Percentiles rank a stretch among this genome's conserved stretches.
Conservation (phyloP, 768 basidiomycete species). For the Boletus tomentosulus region DNA sequence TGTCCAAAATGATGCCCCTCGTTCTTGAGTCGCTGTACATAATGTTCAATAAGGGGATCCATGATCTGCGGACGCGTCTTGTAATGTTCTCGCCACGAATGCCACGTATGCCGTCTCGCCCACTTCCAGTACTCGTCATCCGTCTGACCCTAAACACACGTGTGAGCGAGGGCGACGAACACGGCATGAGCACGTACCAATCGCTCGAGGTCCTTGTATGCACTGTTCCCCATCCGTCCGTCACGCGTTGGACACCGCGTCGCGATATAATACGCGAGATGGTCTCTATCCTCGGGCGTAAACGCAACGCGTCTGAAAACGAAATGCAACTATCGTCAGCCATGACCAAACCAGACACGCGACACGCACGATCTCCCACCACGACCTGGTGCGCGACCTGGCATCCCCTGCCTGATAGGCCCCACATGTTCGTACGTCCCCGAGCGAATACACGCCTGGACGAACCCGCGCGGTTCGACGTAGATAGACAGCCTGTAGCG, state of each 20-base stretch:
- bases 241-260: slow-evolving; percentile 37
- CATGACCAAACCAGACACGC: not conserved
- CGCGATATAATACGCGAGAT: slow-evolving; percentile 48
- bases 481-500: slow-evolving; percentile 15
- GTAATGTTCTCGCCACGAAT: slow-evolving; percentile 64
- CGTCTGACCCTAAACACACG: slow-evolving; percentile 15
- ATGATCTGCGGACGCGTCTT: slow-evolving; percentile 39
- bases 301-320: slow-evolving; percentile 28
- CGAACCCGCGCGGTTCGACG: slow-evolving; percentile 26
- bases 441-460: slow-evolving; percentile 17
- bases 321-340: too few relatives aligned
- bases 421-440: slow-evolving; percentile 11
- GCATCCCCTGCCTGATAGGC: slow-evolving; percentile 16
- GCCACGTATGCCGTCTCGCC: slow-evolving; percentile 46
- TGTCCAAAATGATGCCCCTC: slow-evolving; percentile 20
- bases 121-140: slow-evolving; percentile 38
- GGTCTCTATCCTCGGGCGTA: slow-evolving; percentile 38
- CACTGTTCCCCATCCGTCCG: slow-evolving; percentile 45
- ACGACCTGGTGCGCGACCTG: slow-evolving; percentile 12
- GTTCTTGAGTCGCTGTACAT: slow-evolving; percentile 14
- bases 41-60: slow-evolving; percentile 38
- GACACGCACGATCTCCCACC: slow-evolving; percentile 7
- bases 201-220: slow-evolving; percentile 44
- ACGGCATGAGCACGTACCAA: slow-evolving; percentile 38
- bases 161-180: not conserved